phyloP scores from a whole-genome alignment of 768 basidiomycete species.

The Lyophyllum decastes region DNA sequence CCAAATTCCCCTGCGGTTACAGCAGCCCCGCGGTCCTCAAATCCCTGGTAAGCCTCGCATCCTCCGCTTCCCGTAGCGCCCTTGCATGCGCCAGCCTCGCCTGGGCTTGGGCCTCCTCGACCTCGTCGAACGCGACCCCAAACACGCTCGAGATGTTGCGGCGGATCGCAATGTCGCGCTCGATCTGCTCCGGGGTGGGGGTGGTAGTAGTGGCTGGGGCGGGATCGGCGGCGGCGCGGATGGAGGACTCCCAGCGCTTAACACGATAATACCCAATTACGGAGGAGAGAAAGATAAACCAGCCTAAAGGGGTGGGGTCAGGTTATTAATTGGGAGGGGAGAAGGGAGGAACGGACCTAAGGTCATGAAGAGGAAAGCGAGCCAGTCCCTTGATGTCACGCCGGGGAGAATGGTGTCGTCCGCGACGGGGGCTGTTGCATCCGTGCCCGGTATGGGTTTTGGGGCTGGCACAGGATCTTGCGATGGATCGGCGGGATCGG shows the following conservation, averaged over 20 bases:
- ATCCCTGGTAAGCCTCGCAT: conserved; percentile 49
- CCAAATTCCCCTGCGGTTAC: too few species aligned
- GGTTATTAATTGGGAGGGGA: not conserved
- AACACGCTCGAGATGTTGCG: conserved; percentile 55
- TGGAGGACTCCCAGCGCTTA: conserved; percentile 80
- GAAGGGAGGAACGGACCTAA: conserved; percentile 48
- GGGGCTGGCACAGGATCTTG: not conserved
- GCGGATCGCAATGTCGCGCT: conserved; percentile 52
- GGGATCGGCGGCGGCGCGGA: conserved; percentile 49
- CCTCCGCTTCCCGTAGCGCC: conserved; percentile 33
- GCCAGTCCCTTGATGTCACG: conserved; percentile 75
- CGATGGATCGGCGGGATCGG: not conserved
- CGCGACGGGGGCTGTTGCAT: conserved; percentile 44
- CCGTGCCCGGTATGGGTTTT: not conserved
- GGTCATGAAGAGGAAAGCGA: conserved; percentile 91
- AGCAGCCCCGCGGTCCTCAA: conserved; percentile 57
- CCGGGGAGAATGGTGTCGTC: conserved; percentile 29
- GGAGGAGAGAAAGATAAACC: conserved; percentile 90
- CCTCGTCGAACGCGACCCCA: conserved; percentile 42
- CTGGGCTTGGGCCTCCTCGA: conserved; percentile 15
- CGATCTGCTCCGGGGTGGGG: conserved; percentile 45
- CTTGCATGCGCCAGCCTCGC: conserved; percentile 23
- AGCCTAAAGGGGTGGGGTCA: conserved; percentile 49
- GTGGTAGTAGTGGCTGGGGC: conserved; percentile 22
- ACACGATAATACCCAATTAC: conserved; percentile 81